Percentiles rank a stretch among this genome's conserved stretches.
Evolutionary conservation across 805 yeast species (phyloP).

Genomic region (Nakazawaea molendinolei): DNA sequence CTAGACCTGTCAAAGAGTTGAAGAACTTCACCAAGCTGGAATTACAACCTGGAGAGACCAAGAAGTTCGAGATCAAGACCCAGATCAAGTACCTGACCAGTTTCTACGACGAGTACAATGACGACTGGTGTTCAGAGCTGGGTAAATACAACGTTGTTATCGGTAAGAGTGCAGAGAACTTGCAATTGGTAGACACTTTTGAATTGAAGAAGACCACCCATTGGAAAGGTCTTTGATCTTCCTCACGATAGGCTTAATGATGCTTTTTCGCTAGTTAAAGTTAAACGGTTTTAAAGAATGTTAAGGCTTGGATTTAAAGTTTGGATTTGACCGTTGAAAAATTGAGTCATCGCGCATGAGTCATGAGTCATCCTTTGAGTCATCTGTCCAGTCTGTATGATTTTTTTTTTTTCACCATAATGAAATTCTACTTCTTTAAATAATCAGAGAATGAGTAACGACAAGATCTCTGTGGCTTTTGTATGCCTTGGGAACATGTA

Average conservation of each 20-base stretch:
- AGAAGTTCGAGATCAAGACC: constrained; percentile 29
- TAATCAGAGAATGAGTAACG: constrained; percentile 9
- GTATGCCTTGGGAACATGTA: constrained; percentile 88
- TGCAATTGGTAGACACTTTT: constrained; percentile 11
- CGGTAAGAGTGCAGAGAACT: constrained; percentile 27
- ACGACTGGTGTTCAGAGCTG: constrained; percentile 46
- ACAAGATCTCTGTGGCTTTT: constrained; percentile 63
- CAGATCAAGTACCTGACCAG: constrained; percentile 46
- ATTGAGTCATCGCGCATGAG: too few species aligned
- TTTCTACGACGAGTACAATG: constrained; percentile 41
- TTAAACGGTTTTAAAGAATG: too few species aligned
- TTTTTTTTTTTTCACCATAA: too few species aligned
- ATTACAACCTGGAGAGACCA: constrained; percentile 29
- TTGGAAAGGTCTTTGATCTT: constrained; percentile 14
- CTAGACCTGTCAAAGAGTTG: constrained; percentile 54
- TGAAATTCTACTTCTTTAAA: too few species aligned
- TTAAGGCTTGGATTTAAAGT: too few species aligned
- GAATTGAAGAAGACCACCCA: constrained; percentile 9
- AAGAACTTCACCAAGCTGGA: constrained; percentile 43
- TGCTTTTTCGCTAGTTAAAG: too few species aligned
- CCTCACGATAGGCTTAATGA: too few species aligned
- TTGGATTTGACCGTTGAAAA: too few species aligned
- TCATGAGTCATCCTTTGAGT: too few species aligned
- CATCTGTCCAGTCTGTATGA: too few species aligned
- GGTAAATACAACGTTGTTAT: constrained; percentile 46